Evolutionary conservation across 495 filamentous ascomycete genomes (phyloP).

Genomic region (Penicillium steckii): DNA sequence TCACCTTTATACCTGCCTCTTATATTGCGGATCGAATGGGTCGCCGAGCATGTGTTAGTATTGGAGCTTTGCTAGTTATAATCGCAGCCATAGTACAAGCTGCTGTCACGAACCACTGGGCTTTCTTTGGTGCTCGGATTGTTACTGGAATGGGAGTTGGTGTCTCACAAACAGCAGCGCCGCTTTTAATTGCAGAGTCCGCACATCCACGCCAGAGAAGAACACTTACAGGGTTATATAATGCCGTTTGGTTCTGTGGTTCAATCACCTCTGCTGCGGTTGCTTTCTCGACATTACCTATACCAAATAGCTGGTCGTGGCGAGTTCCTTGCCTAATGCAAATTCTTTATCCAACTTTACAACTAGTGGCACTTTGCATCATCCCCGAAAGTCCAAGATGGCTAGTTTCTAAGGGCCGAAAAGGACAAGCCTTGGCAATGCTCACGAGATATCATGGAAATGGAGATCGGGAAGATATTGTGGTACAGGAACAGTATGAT

Average conservation of each 20-base stretch:
- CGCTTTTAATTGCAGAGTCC: constrained; percentile 24
- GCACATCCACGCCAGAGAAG: constrained; percentile 24
- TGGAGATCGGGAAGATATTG: constrained; percentile 20
- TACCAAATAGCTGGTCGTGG: constrained; percentile 26
- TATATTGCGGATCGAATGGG: constrained; percentile 26
- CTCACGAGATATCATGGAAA: constrained; percentile 39
- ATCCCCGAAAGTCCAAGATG: constrained; percentile 33
- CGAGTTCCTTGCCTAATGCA: constrained; percentile 24
- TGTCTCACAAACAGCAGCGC: constrained; percentile 29
- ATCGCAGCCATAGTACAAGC: constrained; percentile 19
- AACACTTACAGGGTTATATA: constrained; percentile 25
- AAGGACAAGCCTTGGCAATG: constrained; percentile 38
- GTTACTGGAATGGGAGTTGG: constrained; percentile 24
- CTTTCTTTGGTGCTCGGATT: constrained; percentile 24
- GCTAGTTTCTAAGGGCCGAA: constrained; percentile 41
- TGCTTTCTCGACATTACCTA: constrained; percentile 16
- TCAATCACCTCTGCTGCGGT: constrained; percentile 26
- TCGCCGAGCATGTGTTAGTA: constrained; percentile 15
- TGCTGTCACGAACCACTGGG: constrained; percentile 18
- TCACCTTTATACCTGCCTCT: constrained; percentile 25
- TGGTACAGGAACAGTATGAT: constrained; percentile 33
- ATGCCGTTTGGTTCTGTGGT: constrained; percentile 26
- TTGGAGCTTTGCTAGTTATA: constrained; percentile 23
- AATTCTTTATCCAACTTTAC: constrained; percentile 18
- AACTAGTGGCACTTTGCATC: constrained; percentile 17